These are phyloP conservation scores for Boletus huronensis DNA, from an alignment of 768 basidiomycete species.

Conservation along the genomic window DNA sequence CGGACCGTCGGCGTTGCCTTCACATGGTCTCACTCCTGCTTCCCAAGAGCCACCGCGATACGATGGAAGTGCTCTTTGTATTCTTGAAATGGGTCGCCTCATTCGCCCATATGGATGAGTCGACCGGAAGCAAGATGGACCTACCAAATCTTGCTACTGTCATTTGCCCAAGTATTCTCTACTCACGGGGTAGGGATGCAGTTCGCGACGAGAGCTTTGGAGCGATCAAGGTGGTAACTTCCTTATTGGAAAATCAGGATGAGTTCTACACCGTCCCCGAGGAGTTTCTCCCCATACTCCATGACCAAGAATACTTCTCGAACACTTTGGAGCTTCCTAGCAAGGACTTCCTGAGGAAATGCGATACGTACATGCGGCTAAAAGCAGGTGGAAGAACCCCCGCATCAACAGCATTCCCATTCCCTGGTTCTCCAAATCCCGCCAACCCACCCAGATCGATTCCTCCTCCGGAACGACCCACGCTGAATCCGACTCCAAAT, in stretches of 20 bases:
- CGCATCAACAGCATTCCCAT: slow-evolving; percentile 31
- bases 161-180: slow-evolving; percentile 97
- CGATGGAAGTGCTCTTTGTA: slow-evolving; percentile 95
- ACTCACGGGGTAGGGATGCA: slow-evolving; percentile 80
- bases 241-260: slow-evolving; percentile 89
- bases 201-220: slow-evolving; percentile 91
- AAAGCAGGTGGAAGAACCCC: slow-evolving; percentile 55
- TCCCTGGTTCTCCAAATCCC: slow-evolving; percentile 26
- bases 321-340: slow-evolving; percentile 85
- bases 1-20: slow-evolving; percentile 77
- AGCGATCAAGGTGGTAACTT: slow-evolving; percentile 81
- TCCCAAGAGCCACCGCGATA: slow-evolving; percentile 93
- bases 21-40: slow-evolving; percentile 84
- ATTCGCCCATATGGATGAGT: slow-evolving; percentile 96
- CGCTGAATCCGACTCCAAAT: slow-evolving; percentile 37
- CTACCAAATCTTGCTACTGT: slow-evolving; percentile 93
- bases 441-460: slow-evolving; percentile 25
- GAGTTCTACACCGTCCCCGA: slow-evolving; percentile 92
- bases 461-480: slow-evolving; percentile 46
- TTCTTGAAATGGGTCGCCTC: slow-evolving; percentile 99
- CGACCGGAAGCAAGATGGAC: slow-evolving; percentile 99
- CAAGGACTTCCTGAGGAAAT: slow-evolving; percentile 95
- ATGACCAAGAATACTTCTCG: slow-evolving; percentile 89
- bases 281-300: slow-evolving; percentile 82
- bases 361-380: slow-evolving; percentile 82